These are phyloP conservation scores for Cavenderia fasciculata DNA, from an alignment of 78 protist genomes.

Conservation along the genomic window DNA sequence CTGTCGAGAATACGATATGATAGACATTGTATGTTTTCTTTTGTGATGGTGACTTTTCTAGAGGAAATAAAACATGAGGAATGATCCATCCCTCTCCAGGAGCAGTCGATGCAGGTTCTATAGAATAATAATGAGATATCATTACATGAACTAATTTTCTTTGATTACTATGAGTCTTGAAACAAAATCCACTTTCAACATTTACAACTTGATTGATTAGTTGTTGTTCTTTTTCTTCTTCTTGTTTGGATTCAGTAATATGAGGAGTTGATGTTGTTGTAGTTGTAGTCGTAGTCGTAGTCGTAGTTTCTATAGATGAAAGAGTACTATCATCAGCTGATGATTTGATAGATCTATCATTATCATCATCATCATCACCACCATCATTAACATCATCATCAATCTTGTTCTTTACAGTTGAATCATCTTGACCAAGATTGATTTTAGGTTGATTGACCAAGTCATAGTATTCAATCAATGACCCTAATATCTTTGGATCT, in stretches of 20 bases:
- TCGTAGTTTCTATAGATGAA: not conserved
- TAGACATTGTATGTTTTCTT: not conserved
- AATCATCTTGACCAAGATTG: not conserved
- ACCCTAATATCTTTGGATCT: conserved; percentile 8
- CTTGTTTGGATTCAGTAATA: not conserved
- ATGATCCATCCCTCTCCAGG: conserved; percentile 44
- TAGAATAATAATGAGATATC: conserved; percentile 34
- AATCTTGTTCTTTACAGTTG: not conserved
- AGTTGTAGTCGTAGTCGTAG: not conserved
- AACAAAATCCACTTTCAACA: conserved; percentile 54
- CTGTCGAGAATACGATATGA: conserved; percentile 42
- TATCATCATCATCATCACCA: not conserved
- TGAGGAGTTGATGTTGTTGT: not conserved
- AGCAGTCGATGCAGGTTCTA: conserved; percentile 9
- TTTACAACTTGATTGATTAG: no score
- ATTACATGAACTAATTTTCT: conserved; percentile 18
- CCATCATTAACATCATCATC: not conserved
- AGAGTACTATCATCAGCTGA: not conserved
- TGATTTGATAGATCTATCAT: not conserved
- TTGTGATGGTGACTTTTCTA: not conserved
- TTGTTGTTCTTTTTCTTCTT: not conserved
- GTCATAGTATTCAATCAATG: conserved; percentile 31
- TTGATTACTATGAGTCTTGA: conserved; percentile 29
- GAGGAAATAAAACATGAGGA: conserved; percentile 10
- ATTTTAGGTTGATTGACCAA: not conserved